A percentile compares a stretch with the other conserved stretches of the same genome.
Conservation (phyloP, 805 yeast genomes). For the Saccharomycopsis fermentans region DNA sequence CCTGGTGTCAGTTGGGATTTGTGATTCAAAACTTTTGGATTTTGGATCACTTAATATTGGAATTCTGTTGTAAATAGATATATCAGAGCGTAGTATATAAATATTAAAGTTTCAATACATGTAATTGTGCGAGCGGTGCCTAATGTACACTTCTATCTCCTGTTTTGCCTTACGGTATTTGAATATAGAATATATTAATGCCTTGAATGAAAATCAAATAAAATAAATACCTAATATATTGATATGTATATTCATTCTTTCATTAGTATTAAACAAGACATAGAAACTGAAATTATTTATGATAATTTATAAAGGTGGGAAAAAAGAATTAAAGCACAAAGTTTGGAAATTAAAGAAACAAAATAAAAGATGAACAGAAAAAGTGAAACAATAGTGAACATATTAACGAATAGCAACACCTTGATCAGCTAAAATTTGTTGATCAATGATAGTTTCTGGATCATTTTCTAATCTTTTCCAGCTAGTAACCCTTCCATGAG, state of each 20-base stretch:
- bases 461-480: constrained; percentile 67
- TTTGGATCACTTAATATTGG: neutral
- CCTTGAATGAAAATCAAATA: too few species aligned
- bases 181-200: too few species aligned
- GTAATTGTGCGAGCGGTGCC: too few species aligned
- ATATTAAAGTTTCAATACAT: too few species aligned
- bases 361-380: neutral
- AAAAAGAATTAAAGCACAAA: neutral
- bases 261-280: too few species aligned
- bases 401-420: constrained; percentile 28
- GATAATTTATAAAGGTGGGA: neutral
- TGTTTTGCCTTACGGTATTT: too few species aligned
- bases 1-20: neutral
- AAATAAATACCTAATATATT: too few species aligned
- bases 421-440: constrained; percentile 37
- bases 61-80: too few species aligned
- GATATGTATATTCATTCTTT: too few species aligned
- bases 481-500: constrained; percentile 34
- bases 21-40: neutral
- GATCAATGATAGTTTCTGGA: constrained; percentile 39
- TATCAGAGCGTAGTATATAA: too few species aligned
- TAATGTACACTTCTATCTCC: too few species aligned
- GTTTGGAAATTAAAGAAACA: neutral
- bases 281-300: too few species aligned
- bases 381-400: neutral